Conservation (phyloP, 2,329 filamentous ascomycete genomes). For the Phialophora tarda region DNA sequence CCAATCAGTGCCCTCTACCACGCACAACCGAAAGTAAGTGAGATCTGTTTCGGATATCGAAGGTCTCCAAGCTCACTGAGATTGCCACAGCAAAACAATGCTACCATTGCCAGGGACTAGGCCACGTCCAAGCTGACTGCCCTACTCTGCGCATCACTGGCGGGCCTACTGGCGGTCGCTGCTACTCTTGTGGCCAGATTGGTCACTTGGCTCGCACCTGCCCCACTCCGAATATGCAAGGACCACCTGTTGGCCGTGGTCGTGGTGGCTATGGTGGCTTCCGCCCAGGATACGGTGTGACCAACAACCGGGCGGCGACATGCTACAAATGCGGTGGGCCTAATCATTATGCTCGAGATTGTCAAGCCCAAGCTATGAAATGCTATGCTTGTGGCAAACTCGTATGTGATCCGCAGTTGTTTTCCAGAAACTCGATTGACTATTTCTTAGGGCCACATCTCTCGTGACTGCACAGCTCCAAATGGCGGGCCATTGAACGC, state of each 20-base stretch:
- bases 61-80: conserved; percentile 4
- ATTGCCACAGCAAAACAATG: conserved; percentile 82
- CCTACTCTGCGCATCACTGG: conserved; percentile 92
- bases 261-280: conserved; percentile 64
- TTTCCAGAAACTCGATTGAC: conserved; percentile 22
- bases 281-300: conserved; percentile 73
- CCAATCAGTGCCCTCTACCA: conserved; percentile 94
- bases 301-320: conserved; percentile 60
- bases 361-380: conserved; percentile 98
- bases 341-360: conserved; percentile 98
- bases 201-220: conserved; percentile 93
- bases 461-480: conserved; percentile 91
- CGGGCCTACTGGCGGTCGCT: conserved; percentile 77
- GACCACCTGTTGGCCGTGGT: conserved; percentile 72
- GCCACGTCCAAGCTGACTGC: conserved; percentile 98
- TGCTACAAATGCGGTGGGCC: conserved; percentile 79
- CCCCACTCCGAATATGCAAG: conserved; percentile 73
- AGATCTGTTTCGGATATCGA: background rate
- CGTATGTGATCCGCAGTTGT: conserved; percentile 42
- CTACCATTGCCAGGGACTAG: conserved; percentile 98
- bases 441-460: conserved; percentile 73
- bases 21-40: conserved; percentile 85
- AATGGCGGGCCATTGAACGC: conserved; percentile 96
- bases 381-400: conserved; percentile 97
- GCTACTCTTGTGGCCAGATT: conserved; percentile 94